Conservation (phyloP, 192 early-diverging fungal genomes). For the Martensiomyces pterosporus region DNA sequence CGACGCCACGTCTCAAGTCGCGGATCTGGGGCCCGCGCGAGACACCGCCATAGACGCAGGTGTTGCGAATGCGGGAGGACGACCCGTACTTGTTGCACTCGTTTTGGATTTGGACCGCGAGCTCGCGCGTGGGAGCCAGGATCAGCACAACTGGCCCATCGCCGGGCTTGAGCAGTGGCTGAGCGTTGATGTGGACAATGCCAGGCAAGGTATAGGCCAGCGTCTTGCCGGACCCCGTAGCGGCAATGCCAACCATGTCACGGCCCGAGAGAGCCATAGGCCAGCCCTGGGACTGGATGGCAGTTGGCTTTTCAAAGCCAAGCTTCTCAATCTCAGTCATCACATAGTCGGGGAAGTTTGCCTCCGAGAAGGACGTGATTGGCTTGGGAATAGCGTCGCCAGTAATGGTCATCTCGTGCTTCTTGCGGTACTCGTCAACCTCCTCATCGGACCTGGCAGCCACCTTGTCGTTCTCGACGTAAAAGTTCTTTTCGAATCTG, state of each 20-base stretch:
- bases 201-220: constrained; percentile 91
- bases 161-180: constrained; percentile 83
- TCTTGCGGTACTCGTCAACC: constrained; percentile 69
- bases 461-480: constrained; percentile 78
- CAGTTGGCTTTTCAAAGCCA: constrained; percentile 84
- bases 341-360: constrained; percentile 89
- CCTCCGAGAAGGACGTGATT: constrained; percentile 82
- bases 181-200: constrained; percentile 98
- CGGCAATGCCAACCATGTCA: constrained; percentile 88
- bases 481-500: constrained; percentile 96
- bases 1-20: constrained; percentile 79
- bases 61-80: constrained; percentile 86
- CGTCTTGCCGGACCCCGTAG: constrained; percentile 92
- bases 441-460: constrained; percentile 62
- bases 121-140: constrained; percentile 93
- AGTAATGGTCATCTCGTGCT: constrained; percentile 78
- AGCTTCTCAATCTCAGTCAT: constrained; percentile 78
- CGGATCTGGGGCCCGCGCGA: constrained; percentile 86
- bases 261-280: constrained; percentile 96
- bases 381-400: constrained; percentile 89
- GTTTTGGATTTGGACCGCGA: constrained; percentile 94
- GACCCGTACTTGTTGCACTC: constrained; percentile 92
- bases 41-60: constrained; percentile 94
- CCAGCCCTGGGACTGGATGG: constrained; percentile 98
- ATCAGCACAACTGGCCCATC: constrained; percentile 97